Conservation (phyloP, 2,329 filamentous ascomycete genomes). For the Exutisphaerella laricina region DNA sequence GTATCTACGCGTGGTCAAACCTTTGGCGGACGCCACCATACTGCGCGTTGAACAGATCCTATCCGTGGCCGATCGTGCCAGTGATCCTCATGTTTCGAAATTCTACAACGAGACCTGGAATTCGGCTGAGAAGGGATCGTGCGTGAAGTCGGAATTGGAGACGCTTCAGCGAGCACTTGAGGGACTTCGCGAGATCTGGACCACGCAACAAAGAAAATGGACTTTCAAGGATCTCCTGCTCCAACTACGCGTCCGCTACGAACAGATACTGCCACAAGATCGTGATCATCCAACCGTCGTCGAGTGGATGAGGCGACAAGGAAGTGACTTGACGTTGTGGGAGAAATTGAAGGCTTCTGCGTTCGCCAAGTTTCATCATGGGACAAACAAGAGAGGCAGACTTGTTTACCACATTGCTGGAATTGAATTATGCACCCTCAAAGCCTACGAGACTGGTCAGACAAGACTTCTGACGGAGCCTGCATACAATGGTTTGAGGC, state of each 20-base stretch:
- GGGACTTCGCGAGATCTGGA: conserved; percentile 6
- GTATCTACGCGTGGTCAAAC: conserved; percentile 25
- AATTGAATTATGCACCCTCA: conserved; percentile 36
- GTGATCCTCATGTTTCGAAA: conserved; percentile 8
- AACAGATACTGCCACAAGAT: conserved; percentile 17
- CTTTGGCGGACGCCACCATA: conserved; percentile 18
- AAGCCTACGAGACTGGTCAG: conserved; percentile 21
- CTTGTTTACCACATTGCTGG: conserved; percentile 41
- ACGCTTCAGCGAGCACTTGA: conserved; percentile 6
- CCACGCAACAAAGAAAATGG: conserved; percentile 1
- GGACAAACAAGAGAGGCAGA: conserved; percentile 11
- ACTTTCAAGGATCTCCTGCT: conserved; percentile 7
- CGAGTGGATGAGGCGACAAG: conserved; percentile 21
- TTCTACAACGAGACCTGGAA: conserved; percentile 10
- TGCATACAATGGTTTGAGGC: not conserved
- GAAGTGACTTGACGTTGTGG: conserved; percentile 34
- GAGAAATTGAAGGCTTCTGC: conserved; percentile 43
- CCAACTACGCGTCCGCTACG: conserved; percentile 12
- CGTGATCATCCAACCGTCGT: conserved; percentile 9
- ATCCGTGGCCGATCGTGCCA: not conserved
- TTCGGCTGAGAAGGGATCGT: not conserved
- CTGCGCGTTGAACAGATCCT: conserved; percentile 13
- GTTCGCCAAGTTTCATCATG: conserved; percentile 31
- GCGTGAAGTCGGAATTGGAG: conserved; percentile 7
- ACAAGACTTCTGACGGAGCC: not conserved